A percentile compares a stretch with the other conserved stretches of the same genome.
phyloP scores from a whole-genome alignment of 257 asterid genomes.

The Plantago elongata region DNA sequence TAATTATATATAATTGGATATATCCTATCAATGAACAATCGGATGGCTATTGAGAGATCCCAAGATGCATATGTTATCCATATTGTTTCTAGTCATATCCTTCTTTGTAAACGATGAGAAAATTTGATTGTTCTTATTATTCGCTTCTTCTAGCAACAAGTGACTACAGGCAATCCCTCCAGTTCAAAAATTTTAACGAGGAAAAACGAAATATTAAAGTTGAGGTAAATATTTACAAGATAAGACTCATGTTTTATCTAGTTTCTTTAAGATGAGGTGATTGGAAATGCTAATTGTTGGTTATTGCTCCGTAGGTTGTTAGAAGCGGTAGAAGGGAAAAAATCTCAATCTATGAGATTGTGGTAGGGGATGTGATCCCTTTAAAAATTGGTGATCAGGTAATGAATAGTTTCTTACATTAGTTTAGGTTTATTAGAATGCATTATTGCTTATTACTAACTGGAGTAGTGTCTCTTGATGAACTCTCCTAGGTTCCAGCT shows the following conservation, averaged over 20 bases:
- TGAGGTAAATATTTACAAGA: constrained; percentile 51
- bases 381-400: constrained; percentile 98
- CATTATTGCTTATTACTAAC: constrained; percentile 8
- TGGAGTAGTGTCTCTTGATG: constrained; percentile 15
- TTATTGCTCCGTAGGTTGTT: constrained; percentile 48
- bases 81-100: constrained; percentile 10
- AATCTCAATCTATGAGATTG: constrained; percentile 82
- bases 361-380: constrained; percentile 89
- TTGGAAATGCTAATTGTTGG: constrained; percentile 2
- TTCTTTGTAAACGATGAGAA: too few relatives aligned
- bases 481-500: constrained; percentile 69
- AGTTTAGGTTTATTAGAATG: constrained; percentile 2
- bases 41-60: too few relatives aligned
- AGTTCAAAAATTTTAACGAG: constrained; percentile 83
- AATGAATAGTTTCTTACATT: constrained; percentile 16
- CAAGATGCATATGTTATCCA: too few relatives aligned
- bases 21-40: too few relatives aligned
- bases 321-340: constrained; percentile 87
- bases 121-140: not conserved
- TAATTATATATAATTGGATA: too few relatives aligned
- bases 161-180: constrained; percentile 91
- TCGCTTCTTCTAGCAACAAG: constrained; percentile 60
- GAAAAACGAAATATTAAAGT: constrained; percentile 85
- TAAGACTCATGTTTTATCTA: not conserved
- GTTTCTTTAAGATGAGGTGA: constrained; percentile 2